Conservation (phyloP, 2,329 filamentous ascomycete species). For the Pseudovirgaria hyperparasitica region DNA sequence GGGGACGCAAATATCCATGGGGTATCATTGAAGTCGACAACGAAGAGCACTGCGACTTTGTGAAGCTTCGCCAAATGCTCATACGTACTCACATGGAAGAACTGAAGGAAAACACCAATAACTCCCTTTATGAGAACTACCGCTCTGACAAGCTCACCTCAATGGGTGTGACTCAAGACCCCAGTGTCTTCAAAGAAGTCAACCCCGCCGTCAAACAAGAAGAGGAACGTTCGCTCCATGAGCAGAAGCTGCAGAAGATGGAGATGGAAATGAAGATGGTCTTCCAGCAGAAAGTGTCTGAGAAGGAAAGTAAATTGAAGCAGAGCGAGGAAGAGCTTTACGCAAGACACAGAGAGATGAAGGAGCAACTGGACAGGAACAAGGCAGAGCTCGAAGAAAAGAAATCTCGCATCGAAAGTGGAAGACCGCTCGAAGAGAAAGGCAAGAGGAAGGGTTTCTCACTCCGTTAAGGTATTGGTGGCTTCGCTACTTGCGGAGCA, state of each 20-base stretch:
- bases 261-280: slow-evolving; percentile 99
- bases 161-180: slow-evolving; percentile 98
- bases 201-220: slow-evolving; percentile 99
- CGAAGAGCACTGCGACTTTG: slow-evolving; percentile 99
- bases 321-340: slow-evolving; percentile 99
- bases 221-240: slow-evolving; percentile 93
- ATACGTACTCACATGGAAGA: slow-evolving; percentile 99
- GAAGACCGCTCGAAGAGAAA: slow-evolving; percentile 92
- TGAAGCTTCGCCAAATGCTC: slow-evolving; percentile 99
- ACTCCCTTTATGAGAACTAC: slow-evolving; percentile 98
- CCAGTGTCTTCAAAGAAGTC: slow-evolving; percentile 99
- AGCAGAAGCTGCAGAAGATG: slow-evolving; percentile 99
- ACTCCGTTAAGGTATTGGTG: slow-evolving; percentile 53
- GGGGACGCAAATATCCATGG: slow-evolving; percentile 94
- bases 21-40: slow-evolving; percentile 98
- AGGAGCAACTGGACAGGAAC: slow-evolving; percentile 95
- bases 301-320: slow-evolving; percentile 99
- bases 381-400: slow-evolving; percentile 94
- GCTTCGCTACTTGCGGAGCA: slow-evolving; percentile 7
- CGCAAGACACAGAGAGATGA: slow-evolving; percentile 97
- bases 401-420: slow-evolving; percentile 90
- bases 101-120: slow-evolving; percentile 99
- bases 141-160: slow-evolving; percentile 96
- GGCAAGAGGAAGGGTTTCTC: slow-evolving; percentile 99
- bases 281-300: slow-evolving; percentile 98